Evolutionary conservation across 345 rosid genomes (phyloP).

Genomic region (Salix suchowensis): DNA sequence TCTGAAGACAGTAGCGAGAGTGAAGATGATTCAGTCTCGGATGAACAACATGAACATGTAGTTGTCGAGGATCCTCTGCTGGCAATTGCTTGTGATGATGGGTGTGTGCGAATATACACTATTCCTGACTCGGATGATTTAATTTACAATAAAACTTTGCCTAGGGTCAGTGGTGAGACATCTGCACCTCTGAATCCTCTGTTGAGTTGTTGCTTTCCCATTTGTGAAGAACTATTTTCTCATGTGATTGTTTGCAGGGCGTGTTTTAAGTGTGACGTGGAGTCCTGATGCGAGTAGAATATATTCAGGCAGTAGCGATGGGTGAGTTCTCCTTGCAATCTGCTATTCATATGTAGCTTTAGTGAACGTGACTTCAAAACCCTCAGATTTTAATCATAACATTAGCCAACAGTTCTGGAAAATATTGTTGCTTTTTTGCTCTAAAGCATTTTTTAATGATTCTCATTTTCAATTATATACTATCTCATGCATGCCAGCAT

Average conservation of each 20-base stretch:
- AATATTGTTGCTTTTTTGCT: background rate
- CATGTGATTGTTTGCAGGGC: slow-evolving; percentile 45
- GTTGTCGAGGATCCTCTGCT: slow-evolving; percentile 36
- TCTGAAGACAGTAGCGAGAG: slow-evolving; percentile 54
- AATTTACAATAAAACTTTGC: slow-evolving; percentile 61
- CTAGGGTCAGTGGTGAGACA: slow-evolving; percentile 94
- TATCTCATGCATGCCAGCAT: slow-evolving; percentile 4
- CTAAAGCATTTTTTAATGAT: background rate
- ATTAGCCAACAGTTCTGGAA: background rate
- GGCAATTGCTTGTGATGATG: slow-evolving; percentile 87
- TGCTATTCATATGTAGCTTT: background rate
- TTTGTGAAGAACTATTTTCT: slow-evolving; percentile 10
- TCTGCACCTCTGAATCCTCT: slow-evolving; percentile 23
- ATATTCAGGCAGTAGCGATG: slow-evolving; percentile 88
- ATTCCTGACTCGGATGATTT: slow-evolving; percentile 52
- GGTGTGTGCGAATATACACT: slow-evolving; percentile 62
- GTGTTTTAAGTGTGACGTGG: slow-evolving; percentile 75
- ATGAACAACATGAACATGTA: slow-evolving; percentile 33
- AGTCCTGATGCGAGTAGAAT: slow-evolving; percentile 53
- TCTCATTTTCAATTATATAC: background rate
- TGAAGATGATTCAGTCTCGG: slow-evolving; percentile 51
- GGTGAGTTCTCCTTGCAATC: slow-evolving; percentile 45
- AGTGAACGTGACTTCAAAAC: background rate
- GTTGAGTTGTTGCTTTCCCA: slow-evolving; percentile 9
- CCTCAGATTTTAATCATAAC: background rate